Conservation (phyloP, 23 red algal genomes). For the Chondrus crispus region DNA sequence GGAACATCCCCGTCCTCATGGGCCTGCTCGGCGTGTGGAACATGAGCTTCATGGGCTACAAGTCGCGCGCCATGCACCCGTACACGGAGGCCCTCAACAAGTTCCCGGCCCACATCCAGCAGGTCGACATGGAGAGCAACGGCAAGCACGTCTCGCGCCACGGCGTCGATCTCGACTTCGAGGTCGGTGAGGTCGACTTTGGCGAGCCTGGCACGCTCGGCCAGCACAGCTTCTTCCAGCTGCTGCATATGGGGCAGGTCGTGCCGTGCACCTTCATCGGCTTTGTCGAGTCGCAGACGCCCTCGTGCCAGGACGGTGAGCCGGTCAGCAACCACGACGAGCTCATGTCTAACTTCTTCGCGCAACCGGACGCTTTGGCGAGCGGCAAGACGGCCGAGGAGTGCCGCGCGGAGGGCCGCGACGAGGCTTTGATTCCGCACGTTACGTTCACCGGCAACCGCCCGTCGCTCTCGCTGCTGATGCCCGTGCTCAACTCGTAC, state of each 20-base stretch:
- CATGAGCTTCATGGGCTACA: conserved; percentile 87
- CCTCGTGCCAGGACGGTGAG: conserved; percentile 77
- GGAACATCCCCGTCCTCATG: conserved; percentile 93
- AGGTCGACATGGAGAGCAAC: conserved; percentile 95
- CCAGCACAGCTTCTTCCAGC: conserved; percentile 98
- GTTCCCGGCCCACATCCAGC: conserved; percentile 95
- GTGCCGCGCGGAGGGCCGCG: conserved; percentile 70
- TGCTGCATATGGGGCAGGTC: conserved; percentile 87
- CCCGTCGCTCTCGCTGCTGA: conserved; percentile 68
- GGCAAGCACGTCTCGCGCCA: conserved; percentile 83
- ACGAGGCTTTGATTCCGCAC: conserved; percentile 81
- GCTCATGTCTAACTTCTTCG: conserved; percentile 99
- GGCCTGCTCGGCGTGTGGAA: conserved; percentile 96
- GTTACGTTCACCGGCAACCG: conserved; percentile 89
- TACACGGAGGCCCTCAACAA: conserved; percentile 96
- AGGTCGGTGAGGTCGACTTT: conserved; percentile 83
- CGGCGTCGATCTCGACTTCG: conserved; percentile 73
- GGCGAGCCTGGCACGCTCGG: conserved; percentile 97
- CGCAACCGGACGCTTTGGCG: conserved; percentile 96
- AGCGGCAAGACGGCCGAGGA: conserved; percentile 88
- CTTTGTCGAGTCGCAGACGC: conserved; percentile 81
- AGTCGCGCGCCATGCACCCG: conserved; percentile 80
- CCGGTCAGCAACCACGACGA: conserved; percentile 93
- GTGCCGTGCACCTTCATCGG: conserved; percentile 96
- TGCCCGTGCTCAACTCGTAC: conserved; percentile 78